Base-by-base conservation (phyloP, 208 protist species). In the Trypanosoma avium region DNA sequence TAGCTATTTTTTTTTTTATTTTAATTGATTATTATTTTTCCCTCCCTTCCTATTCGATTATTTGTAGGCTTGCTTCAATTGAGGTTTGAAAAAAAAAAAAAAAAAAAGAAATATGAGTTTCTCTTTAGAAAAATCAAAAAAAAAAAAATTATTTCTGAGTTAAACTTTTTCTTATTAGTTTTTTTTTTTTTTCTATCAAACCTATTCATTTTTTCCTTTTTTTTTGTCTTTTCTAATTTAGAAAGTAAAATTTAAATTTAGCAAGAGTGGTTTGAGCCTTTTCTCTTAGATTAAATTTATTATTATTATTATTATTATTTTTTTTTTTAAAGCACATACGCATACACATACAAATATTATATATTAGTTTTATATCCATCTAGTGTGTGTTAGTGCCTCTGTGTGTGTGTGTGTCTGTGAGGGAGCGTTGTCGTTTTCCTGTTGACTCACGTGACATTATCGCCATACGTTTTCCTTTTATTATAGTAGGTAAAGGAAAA, bases 331-430 rank as follows among this genome's bases (percentile, higher is more conserved):
- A n/a, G n/a, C n/a, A n/a, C n/a, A n/a, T n/a, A n/a, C n/a, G n/a
- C n/a, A n/a, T n/a, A n/a, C n/a, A n/a, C n/a, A n/a, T n/a, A n/a
- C n/a, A n/a, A n/a, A n/a, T n/a, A n/a, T n/a, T n/a, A n/a, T n/a
- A n/a, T n/a, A n/a, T n/a, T n/a, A n/a, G n/a, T n/a, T n/a, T n/a
- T n/a, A n/a, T n/a, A n/a, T n/a, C n/a, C n/a, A n/a, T n/a, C n/a
- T n/a, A n/a, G n/a, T n/a, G n/a, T n/a, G n/a, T n/a, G n/a, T 47
- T 62, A 45, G 15, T 57, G 7, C 38, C 22, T 32, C 62, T 58
- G 7, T 38, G 5, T 38, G 5, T 5, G 33, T 38, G 33, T 10
- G 33, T 38, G 33, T 5, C 7, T 5, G 19, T 64, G 32, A 46
- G 7, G 7, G 53, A 6, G 19, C 38, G 48, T 50, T 61, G 26